These are phyloP conservation scores for Aspergillus nanangensis DNA, from an alignment of 495 filamentous ascomycete species.

Conservation along the genomic window DNA sequence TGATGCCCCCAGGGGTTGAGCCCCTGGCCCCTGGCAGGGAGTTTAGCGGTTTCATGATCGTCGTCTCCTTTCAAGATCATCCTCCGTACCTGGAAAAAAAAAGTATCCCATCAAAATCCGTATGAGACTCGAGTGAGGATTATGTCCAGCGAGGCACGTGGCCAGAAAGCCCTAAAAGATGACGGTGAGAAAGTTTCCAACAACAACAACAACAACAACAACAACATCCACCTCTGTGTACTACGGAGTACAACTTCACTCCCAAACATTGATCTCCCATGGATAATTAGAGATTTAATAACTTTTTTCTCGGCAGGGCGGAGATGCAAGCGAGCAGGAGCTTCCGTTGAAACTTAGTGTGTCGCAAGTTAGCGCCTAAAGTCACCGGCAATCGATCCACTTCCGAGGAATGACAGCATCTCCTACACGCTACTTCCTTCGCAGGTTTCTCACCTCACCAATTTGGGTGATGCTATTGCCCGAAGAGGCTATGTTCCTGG, in stretches of 20 bases:
- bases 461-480: conserved; percentile 8
- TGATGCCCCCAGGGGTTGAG: not conserved
- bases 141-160: not conserved
- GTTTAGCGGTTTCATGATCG: not conserved
- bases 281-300: conserved; percentile 4
- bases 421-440: not conserved
- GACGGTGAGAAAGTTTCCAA: too few species aligned
- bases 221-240: not conserved
- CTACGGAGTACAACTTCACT: too few species aligned
- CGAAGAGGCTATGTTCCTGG: conserved; percentile 16
- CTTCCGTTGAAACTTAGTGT: conserved; percentile 26
- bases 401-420: conserved; percentile 1
- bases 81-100: too few species aligned
- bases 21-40: not conserved
- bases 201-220: not conserved
- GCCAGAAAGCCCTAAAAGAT: not conserved
- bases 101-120: not conserved
- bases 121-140: not conserved
- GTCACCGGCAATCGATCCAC: conserved; percentile 7
- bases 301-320: conserved; percentile 15
- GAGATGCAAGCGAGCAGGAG: conserved; percentile 9
- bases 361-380: conserved; percentile 32
- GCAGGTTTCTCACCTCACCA: not conserved
- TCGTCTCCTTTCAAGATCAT: too few species aligned
- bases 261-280: conserved; percentile 7